Conservation (phyloP, 176 grass and related monocot species). For the Musa troglodytarum region DNA sequence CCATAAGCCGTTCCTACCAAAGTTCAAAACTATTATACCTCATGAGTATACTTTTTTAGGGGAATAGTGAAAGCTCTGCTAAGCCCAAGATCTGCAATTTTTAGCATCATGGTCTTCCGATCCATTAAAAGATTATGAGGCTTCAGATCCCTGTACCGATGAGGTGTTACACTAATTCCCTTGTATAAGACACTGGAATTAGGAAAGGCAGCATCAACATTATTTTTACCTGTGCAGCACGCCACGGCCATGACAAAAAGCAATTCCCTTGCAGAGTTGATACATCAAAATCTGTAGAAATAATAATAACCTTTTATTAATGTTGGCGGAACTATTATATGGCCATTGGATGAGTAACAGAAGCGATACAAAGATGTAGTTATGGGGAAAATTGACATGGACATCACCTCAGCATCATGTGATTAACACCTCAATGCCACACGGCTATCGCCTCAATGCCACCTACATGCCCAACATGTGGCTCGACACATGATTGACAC, state of each 20-base stretch:
- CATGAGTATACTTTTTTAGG: slow-evolving; percentile 88
- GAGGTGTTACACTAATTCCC: neutral
- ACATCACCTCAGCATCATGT: too few species aligned
- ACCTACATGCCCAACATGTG: too few species aligned
- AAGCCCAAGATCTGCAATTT: slow-evolving; percentile 85
- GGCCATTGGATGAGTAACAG: too few species aligned
- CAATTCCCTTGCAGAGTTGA: slow-evolving; percentile 82
- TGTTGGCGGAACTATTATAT: neutral
- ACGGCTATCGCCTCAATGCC: too few species aligned
- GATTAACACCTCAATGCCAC: too few species aligned
- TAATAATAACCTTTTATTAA: neutral
- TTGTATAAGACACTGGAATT: neutral
- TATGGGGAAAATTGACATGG: too few species aligned
- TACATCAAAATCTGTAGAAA: slow-evolving; percentile 75
- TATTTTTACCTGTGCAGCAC: slow-evolving; percentile 57
- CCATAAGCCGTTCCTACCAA: too few species aligned
- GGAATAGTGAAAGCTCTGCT: slow-evolving; percentile 67
- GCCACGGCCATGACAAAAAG: slow-evolving; percentile 71
- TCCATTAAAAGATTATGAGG: slow-evolving; percentile 96
- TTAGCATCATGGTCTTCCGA: slow-evolving; percentile 79
- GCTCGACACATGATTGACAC: too few species aligned
- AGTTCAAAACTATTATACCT: slow-evolving; percentile 28
- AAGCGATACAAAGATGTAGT: too few species aligned
- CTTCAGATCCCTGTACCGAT: slow-evolving; percentile 50
- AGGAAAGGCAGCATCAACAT: neutral